These are phyloP conservation scores for Entomortierella beljakovae DNA, from an alignment of 192 early-diverging fungal genomes.

Conservation along the genomic window DNA sequence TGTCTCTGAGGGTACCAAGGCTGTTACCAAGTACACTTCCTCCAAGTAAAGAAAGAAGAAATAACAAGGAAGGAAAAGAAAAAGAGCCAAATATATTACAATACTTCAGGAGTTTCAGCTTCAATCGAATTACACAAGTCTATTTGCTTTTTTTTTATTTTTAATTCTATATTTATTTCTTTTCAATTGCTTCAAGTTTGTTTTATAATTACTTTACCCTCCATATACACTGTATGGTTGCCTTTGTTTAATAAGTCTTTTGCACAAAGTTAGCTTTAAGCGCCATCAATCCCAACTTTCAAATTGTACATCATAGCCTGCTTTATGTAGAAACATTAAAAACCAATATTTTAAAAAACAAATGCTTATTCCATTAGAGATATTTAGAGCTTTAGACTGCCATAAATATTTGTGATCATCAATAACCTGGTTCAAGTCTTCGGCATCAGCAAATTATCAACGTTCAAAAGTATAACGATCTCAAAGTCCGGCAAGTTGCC, in stretches of 20 bases:
- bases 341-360: constrained; percentile 11
- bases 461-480: too few relatives aligned
- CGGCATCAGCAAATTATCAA: too few relatives aligned
- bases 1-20: constrained; percentile 98
- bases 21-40: constrained; percentile 96
- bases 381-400: too few relatives aligned
- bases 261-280: constrained; percentile 7
- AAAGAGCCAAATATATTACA: neutral
- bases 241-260: constrained; percentile 24
- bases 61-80: neutral
- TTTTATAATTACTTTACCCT: constrained; percentile 43
- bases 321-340: constrained; percentile 56
- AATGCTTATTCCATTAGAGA: neutral
- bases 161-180: neutral
- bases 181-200: constrained; percentile 16
- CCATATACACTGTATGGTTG: constrained; percentile 20
- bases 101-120: neutral
- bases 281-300: constrained; percentile 20
- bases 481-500: too few relatives aligned
- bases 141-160: too few relatives aligned
- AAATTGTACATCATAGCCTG: constrained; percentile 54
- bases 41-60: constrained; percentile 68
- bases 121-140: too few relatives aligned
- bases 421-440: too few relatives aligned
- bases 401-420: too few relatives aligned